phyloP scores from a whole-genome alignment of 176 grass and related monocot species.

The Eragrostis nindensis region DNA sequence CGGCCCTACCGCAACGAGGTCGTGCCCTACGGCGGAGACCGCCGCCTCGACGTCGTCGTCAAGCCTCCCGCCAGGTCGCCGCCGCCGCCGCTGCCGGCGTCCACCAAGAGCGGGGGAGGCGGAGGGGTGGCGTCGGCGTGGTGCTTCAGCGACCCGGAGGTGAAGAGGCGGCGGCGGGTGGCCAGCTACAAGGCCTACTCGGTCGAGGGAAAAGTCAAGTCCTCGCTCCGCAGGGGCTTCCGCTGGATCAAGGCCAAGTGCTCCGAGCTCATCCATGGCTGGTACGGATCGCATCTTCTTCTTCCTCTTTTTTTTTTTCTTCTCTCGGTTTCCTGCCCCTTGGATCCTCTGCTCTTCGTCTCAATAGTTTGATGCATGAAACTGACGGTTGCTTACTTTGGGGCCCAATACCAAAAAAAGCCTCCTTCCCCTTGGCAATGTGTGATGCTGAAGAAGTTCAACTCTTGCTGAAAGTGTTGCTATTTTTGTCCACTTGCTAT shows the following conservation, averaged over 20 bases:
- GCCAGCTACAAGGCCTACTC: conserved; percentile 97
- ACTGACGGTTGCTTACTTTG: background rate
- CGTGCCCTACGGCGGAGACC: conserved; percentile 61
- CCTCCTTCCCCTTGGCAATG: background rate
- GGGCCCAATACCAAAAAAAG: background rate
- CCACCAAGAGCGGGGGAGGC: conserved; percentile 30
- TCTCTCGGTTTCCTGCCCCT: background rate
- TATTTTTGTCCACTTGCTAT: background rate
- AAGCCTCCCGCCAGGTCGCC: conserved; percentile 44
- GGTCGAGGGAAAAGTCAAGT: conserved; percentile 89
- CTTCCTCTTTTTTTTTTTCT: background rate
- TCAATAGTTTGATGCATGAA: background rate
- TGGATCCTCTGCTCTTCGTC: background rate
- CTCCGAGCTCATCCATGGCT: conserved; percentile 82
- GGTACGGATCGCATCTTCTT: conserved; percentile 44
- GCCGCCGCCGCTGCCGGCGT: conserved; percentile 43
- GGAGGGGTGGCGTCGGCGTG: conserved; percentile 46
- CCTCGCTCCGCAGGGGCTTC: conserved; percentile 80
- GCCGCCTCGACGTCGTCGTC: conserved; percentile 53
- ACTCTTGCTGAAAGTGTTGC: background rate
- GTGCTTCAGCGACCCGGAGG: conserved; percentile 96
- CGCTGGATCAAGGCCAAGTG: conserved; percentile 98
- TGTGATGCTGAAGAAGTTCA: background rate
- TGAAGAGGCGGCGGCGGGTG: conserved; percentile 83
- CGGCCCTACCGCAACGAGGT: conserved; percentile 57